Conservation (phyloP, 805 yeast species). For the Sugiyamaella smithiae region DNA sequence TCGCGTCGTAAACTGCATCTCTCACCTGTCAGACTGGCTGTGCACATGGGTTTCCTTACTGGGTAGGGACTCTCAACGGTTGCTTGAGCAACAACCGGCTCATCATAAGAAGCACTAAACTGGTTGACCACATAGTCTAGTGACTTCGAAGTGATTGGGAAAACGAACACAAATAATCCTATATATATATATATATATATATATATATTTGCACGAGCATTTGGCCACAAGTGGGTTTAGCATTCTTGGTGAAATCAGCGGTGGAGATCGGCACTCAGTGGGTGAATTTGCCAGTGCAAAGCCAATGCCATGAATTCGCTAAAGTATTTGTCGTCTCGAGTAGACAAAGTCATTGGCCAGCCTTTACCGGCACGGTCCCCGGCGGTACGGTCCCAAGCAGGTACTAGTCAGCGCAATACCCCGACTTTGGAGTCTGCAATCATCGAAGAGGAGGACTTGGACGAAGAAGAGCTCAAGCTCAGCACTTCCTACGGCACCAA, state of each 20-base stretch:
- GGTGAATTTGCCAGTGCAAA: not conserved
- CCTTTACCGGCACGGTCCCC: not conserved
- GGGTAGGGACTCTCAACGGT: not conserved
- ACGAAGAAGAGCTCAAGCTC: conserved; percentile 2
- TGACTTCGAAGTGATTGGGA: not conserved
- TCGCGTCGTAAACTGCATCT: no score
- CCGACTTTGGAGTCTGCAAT: conserved; percentile 3
- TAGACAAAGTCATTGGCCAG: conserved; percentile 28
- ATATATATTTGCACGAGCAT: no score
- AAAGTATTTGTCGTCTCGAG: conserved; percentile 28
- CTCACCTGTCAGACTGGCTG: no score
- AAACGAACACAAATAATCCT: no score
- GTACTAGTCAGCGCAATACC: not conserved
- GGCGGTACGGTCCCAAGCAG: not conserved
- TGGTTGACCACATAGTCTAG: not conserved
- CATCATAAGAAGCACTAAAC: not conserved
- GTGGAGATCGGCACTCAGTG: not conserved
- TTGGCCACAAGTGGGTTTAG: not conserved
- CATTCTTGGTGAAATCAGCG: no score
- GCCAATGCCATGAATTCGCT: conserved; percentile 27
- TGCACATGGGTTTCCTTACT: not conserved
- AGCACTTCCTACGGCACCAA: not conserved
- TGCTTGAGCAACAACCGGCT: conserved; percentile 2
- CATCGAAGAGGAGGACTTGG: conserved; percentile 1
- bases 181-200: not conserved